Conservation (phyloP, 768 basidiomycete genomes). For the Naganishia antarctica region DNA sequence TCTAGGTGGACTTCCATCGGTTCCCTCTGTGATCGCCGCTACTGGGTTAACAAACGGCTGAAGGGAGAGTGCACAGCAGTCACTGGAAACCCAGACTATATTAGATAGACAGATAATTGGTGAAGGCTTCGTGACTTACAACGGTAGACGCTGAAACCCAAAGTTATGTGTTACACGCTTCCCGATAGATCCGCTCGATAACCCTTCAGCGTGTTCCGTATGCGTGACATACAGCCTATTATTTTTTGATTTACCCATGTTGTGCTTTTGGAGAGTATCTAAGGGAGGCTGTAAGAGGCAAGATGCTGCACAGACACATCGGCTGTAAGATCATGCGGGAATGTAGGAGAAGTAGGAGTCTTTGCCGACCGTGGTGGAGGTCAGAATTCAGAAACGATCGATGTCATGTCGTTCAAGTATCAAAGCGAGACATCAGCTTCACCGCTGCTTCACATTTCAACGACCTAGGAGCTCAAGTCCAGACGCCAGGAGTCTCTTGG, state of each 20-base stretch:
- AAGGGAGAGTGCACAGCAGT: conserved; percentile 85
- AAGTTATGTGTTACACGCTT: conserved; percentile 33
- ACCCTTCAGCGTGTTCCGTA: conserved; percentile 45
- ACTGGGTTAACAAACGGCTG: conserved; percentile 87
- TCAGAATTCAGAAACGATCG: too few species aligned
- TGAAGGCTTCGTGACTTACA: conserved; percentile 33
- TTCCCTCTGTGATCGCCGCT: conserved; percentile 54
- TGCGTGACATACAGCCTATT: conserved; percentile 41
- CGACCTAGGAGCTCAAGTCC: too few species aligned
- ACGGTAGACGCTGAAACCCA: conserved; percentile 47
- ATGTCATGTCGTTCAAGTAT: too few species aligned
- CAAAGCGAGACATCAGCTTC: too few species aligned
- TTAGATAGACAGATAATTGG: not conserved
- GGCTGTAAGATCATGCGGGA: not conserved
- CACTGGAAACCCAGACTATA: conserved; percentile 48
- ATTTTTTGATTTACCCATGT: conserved; percentile 25
- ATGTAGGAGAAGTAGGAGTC: not conserved
- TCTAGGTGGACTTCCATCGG: conserved; percentile 54
- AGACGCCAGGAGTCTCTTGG: too few species aligned
- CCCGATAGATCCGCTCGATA: conserved; percentile 43
- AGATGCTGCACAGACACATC: too few species aligned
- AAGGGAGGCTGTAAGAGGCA: not conserved
- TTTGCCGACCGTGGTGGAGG: not conserved
- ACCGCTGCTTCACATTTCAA: too few species aligned
- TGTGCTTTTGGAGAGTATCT: not conserved